Evolutionary conservation across 2,329 filamentous ascomycete genomes (phyloP), one percentile per base, ranked within the genome.

Genomic region (Fusarium duplospermum): DNA sequence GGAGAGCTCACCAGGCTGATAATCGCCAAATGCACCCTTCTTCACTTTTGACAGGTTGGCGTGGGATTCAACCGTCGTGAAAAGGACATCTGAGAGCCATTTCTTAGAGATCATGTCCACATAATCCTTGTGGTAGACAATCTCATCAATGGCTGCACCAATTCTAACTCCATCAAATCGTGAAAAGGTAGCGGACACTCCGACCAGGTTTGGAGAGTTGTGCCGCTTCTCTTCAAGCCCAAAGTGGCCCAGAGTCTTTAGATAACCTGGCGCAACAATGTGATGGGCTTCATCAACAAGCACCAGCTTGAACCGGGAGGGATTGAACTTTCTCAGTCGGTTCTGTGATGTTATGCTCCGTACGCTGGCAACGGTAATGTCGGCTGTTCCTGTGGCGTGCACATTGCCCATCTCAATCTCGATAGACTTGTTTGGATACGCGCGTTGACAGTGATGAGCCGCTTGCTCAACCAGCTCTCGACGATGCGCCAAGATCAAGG

Each of bases 201-300:
- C 96, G 14, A 99, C 92, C 16, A 99, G 86, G 20, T 91, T 89
- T 0, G 94, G 92, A 1, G 80, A 82, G 56, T 80, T 82, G 8
- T 64, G 45, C 66, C 76, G 82, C 72, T 84, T 86, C 59, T 84
- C 77, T 64, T 90, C 83, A 20, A 97, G 87, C 0, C 92, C 90
- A 81, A 99, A 97, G 81, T 98, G 91, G n/a, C 88, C 86, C 57
- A 99, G 85, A 0, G 91, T 88, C 47, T 89, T 88, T 71, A 97
- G 87, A 79, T 98, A 98, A 9, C 91, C 91, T 2, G 90, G 88
- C 1, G 96, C 93, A 52, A 98, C 95, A 62, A 98, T 97, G 82
- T 99, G 96, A 81, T 99, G 96, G 6, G 96, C 96, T 83, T 99
- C 96, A 74, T 99, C 96, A 5, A 99, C 96, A 4, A 99, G 88